phyloP scores from a whole-genome alignment of 2,329 filamentous ascomycete species.

The Clonostachys rosea region DNA sequence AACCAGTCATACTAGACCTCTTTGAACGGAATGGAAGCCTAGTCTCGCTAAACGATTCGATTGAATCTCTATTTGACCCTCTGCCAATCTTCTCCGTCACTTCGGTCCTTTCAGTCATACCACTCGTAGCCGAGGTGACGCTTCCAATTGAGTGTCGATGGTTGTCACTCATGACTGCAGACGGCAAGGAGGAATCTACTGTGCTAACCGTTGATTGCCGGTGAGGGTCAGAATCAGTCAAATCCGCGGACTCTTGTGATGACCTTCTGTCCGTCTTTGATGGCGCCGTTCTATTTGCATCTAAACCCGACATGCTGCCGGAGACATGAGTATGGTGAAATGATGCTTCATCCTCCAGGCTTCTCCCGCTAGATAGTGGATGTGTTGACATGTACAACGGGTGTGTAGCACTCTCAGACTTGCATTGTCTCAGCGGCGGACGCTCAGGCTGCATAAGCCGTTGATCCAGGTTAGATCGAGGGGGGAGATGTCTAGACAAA shows the following conservation, averaged over 20 bases:
- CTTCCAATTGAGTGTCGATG: conserved; percentile 1
- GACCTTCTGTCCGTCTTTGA: no score
- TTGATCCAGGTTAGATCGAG: background rate
- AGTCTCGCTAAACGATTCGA: background rate
- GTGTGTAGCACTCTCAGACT: background rate
- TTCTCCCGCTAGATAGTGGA: no score
- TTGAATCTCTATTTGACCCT: background rate
- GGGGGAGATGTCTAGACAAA: background rate
- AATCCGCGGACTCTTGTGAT: no score
- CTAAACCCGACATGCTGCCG: no score
- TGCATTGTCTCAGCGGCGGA: background rate
- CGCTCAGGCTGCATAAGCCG: background rate
- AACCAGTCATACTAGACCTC: no score
- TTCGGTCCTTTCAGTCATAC: background rate
- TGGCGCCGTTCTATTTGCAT: no score
- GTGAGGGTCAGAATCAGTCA: background rate
- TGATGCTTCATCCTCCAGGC: no score
- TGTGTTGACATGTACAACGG: no score
- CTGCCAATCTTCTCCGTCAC: background rate
- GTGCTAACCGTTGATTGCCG: conserved; percentile 2
- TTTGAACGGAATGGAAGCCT: no score
- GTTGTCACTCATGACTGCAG: background rate
- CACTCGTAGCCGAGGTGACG: conserved; percentile 1
- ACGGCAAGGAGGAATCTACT: background rate
- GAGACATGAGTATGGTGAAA: no score